Conservation (phyloP, 2,329 filamentous ascomycete genomes). For the Microdochium paspali region DNA sequence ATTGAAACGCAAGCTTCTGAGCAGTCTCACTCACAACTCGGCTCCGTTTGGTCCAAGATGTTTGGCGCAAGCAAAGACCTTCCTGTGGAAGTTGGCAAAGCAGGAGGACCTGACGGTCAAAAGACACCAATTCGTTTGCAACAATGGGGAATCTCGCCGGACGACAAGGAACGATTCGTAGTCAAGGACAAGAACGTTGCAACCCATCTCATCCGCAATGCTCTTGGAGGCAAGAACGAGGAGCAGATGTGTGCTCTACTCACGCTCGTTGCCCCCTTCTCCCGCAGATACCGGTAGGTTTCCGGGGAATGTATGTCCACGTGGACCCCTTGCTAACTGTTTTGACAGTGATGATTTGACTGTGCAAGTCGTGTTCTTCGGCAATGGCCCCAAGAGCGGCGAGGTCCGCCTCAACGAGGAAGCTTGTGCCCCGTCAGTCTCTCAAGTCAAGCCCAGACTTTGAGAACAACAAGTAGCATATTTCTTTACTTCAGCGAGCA, state of each 20-base stretch:
- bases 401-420: conserved; percentile 78
- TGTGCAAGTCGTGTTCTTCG: conserved; percentile 98
- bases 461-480: conserved; percentile 3
- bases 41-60: conserved; percentile 57
- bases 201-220: conserved; percentile 91
- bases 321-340: background rate
- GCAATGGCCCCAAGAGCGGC: conserved; percentile 66
- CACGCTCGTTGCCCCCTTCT: conserved; percentile 85
- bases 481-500: background rate
- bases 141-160: conserved; percentile 78
- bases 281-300: conserved; percentile 74
- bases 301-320: background rate
- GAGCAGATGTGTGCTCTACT: conserved; percentile 91
- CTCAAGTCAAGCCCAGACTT: conserved; percentile 22
- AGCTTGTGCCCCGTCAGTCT: conserved; percentile 55
- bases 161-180: conserved; percentile 73
- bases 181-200: conserved; percentile 94
- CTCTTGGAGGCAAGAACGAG: conserved; percentile 82
- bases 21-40: conserved; percentile 54
- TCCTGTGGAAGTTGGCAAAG: conserved; percentile 62
- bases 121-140: conserved; percentile 78
- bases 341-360: conserved; percentile 78
- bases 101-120: conserved; percentile 53
- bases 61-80: conserved; percentile 50
- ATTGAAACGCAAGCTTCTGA: conserved; percentile 63